Percentiles rank a stretch among this genome's conserved stretches.
Conservation (phyloP, 257 asterid genomes). For the Buddleja alternifolia region DNA sequence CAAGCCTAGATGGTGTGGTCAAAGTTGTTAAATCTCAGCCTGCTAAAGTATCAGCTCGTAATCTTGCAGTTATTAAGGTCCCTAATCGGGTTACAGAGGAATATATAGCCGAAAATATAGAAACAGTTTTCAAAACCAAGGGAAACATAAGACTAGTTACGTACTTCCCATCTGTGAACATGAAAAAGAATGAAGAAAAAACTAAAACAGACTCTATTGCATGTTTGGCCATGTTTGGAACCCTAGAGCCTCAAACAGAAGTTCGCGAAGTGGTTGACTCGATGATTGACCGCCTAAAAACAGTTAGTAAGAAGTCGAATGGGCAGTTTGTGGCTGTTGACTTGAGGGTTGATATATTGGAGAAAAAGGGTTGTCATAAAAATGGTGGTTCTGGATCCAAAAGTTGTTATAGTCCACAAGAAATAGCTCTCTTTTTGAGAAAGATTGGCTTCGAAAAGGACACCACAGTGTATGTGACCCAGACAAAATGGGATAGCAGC, state of each 20-base stretch:
- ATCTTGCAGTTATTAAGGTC: constrained; percentile 80
- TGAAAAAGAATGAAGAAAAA: constrained; percentile 70
- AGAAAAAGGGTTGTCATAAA: constrained; percentile 80
- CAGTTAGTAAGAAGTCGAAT: constrained; percentile 72
- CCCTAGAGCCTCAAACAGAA: constrained; percentile 74
- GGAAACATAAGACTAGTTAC: constrained; percentile 83
- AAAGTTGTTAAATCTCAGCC: constrained; percentile 73
- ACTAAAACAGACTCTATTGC: constrained; percentile 65
- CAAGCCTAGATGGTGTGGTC: constrained; percentile 74
- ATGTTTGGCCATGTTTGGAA: constrained; percentile 93
- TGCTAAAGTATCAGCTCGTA: constrained; percentile 54
- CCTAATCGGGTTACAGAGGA: constrained; percentile 85
- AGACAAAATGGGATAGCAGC: constrained; percentile 83
- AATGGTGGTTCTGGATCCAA: constrained; percentile 59
- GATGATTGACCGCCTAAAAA: constrained; percentile 74
- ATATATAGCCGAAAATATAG: constrained; percentile 64
- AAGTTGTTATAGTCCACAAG: constrained; percentile 80
- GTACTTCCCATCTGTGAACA: constrained; percentile 91
- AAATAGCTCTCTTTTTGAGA: constrained; percentile 67
- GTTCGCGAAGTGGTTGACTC: constrained; percentile 89
- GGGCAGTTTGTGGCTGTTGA: constrained; percentile 92
- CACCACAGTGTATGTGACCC: constrained; percentile 77
- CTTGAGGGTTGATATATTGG: constrained; percentile 83
- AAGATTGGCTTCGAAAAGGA: constrained; percentile 79
- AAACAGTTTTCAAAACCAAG: constrained; percentile 71